Base-by-base conservation (phyloP, 2,329 filamentous ascomycete genomes). In the Ceratocystis colombiana region DNA sequence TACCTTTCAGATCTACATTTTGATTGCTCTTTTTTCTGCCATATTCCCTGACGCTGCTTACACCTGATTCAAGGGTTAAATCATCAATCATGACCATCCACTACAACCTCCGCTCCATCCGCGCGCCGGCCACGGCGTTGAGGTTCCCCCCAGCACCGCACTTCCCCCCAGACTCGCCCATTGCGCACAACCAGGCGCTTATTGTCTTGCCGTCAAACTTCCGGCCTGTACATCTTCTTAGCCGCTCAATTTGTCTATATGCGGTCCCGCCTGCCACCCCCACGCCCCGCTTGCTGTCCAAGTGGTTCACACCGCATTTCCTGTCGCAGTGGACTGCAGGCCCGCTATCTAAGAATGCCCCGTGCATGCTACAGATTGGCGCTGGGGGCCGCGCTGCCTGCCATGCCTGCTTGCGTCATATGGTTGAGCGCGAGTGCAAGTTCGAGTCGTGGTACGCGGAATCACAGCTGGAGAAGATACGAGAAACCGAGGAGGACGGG, bases 51-150 rank as follows among this genome's bases (percentile, higher is more conserved):
- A 12, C 12, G 37, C 10, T 41, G 37, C 10, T 41, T 41, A 41
- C 37, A 5, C 37, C 37, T 4, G 12, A 3, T 41, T 12, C 37
- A 41, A 12, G 10, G 37, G 37, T 41, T 15, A 41, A 41, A 20
- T 48, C 46, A 3, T 17, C 59, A 2, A 61, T 22, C 22, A 17
- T 61, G 59, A 41, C 33, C 59, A 61, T 61, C 59, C 41, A 41
- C 30, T 33, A 33, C 7, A 33, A 28, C 33, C 41, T 33, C 41
- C 30, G n/a, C 59, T 50, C 44, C 41, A 28, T 2, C 37, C 37
- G 3, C 37, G 37, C 37, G 10, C 37, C 37, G 10, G 37, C 37
- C 37, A 41, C 37, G 10, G 37, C 37, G 37, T 3, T 41, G 37
- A 41, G 37, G 37, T 41, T 5, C 12, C 37, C 37, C 12, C 37